phyloP scores from a whole-genome alignment of 305 asterid genomes.

The Fraxinus angustifolia region DNA sequence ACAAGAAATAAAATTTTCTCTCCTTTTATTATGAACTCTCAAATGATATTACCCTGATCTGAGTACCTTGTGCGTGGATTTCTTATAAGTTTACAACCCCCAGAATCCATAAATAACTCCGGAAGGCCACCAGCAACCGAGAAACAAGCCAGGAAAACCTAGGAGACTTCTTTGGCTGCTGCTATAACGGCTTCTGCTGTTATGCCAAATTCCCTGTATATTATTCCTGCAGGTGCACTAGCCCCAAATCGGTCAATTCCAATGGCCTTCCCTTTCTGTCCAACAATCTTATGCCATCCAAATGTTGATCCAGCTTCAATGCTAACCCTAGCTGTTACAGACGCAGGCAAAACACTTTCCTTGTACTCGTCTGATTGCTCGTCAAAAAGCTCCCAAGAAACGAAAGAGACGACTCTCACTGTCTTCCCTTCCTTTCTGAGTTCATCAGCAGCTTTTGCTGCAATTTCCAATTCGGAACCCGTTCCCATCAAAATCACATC shows the following conservation, averaged over 20 bases:
- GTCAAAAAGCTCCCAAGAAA: conserved; percentile 91
- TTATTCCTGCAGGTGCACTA: conserved; percentile 91
- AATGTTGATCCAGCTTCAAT: conserved; percentile 90
- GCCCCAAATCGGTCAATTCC: conserved; percentile 96
- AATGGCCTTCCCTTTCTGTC: conserved; percentile 77
- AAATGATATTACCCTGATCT: conserved; percentile 20
- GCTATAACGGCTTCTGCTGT: conserved; percentile 82
- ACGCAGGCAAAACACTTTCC: conserved; percentile 75
- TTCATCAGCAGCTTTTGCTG: conserved; percentile 85
- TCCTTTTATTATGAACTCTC: conserved; percentile 41
- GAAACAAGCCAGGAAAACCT: conserved; percentile 22
- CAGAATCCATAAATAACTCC: conserved; percentile 15
- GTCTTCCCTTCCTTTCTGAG: conserved; percentile 90
- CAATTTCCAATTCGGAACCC: conserved; percentile 93
- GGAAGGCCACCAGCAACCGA: conserved; percentile 21
- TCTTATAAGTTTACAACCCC: conserved; percentile 11
- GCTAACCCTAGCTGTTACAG: conserved; percentile 87
- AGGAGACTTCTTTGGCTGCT: conserved; percentile 57
- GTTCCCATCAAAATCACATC: conserved; percentile 87
- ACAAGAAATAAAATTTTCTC: conserved; percentile 16
- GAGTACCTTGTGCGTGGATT: conserved; percentile 21
- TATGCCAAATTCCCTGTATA: conserved; percentile 82
- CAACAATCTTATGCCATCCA: conserved; percentile 80
- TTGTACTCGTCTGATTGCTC: conserved; percentile 81
- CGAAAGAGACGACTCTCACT: conserved; percentile 85